Percentiles rank a stretch among this genome's conserved stretches.
These are phyloP conservation scores for Tetrahymena borealis DNA, from an alignment of 73 alveolate genomes.

Conservation along the genomic window DNA sequence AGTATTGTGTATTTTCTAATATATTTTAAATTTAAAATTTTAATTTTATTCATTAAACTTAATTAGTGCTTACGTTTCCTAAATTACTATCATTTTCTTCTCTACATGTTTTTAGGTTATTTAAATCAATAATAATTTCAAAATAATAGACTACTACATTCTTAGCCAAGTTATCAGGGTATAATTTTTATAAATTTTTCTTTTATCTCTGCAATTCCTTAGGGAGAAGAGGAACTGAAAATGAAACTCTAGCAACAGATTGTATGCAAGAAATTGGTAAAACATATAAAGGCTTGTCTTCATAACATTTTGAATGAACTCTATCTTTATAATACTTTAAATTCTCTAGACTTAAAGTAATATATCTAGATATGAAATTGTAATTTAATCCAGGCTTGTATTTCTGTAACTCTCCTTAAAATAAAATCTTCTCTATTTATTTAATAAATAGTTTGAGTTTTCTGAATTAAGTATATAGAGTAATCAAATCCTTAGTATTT, in stretches of 20 bases:
- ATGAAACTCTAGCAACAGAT: not conserved
- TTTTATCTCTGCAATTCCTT: not conserved
- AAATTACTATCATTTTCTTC: not conserved
- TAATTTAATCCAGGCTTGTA: not conserved
- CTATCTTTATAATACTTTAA: not conserved
- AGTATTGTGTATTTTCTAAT: not conserved
- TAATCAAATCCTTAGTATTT: too few species aligned
- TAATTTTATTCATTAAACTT: not conserved
- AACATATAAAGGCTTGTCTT: not conserved
- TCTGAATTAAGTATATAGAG: too few species aligned
- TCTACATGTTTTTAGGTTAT: too few species aligned
- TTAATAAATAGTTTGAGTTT: not conserved
- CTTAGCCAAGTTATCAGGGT: not conserved
- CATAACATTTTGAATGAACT: not conserved
- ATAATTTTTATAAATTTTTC: not conserved
- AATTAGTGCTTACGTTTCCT: not conserved
- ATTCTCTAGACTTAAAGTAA: not conserved
- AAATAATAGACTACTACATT: not conserved
- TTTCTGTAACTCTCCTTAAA: not conserved
- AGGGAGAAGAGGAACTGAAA: not conserved
- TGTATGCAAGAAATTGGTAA: not conserved
- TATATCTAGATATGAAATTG: not conserved
- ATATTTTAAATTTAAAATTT: not conserved
- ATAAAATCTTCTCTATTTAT: not conserved
- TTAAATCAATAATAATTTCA: not conserved